Percentiles rank a stretch among this genome's conserved stretches.
phyloP scores from a whole-genome alignment of 495 filamentous ascomycete genomes.

The Podospora didyma region DNA sequence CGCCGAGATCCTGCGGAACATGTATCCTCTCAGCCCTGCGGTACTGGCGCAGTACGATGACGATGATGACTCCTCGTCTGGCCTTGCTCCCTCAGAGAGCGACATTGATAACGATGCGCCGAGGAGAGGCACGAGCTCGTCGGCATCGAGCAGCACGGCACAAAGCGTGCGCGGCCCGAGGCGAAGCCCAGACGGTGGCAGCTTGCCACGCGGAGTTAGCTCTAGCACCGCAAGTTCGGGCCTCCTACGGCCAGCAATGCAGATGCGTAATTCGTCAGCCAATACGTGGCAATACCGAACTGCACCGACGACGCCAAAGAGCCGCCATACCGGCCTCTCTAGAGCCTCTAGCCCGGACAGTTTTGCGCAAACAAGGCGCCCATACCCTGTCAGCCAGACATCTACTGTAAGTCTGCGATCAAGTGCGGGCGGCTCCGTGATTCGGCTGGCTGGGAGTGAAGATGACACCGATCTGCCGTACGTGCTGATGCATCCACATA shows the following conservation, averaged over 20 bases:
- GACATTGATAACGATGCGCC: conserved; percentile 48
- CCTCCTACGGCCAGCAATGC: conserved; percentile 11
- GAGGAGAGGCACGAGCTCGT: conserved; percentile 22
- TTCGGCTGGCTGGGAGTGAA: conserved; percentile 33
- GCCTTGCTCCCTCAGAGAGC: conserved; percentile 29
- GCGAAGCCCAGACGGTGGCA: conserved; percentile 2
- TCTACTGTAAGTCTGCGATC: conserved; percentile 34
- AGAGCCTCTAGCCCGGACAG: conserved; percentile 35
- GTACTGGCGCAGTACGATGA: conserved; percentile 32
- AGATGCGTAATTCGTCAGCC: conserved; percentile 31
- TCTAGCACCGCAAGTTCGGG: conserved; percentile 26
- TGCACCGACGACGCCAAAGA: conserved; percentile 50
- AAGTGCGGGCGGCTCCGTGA: conserved; percentile 24
- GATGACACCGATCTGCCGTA: conserved; percentile 39
- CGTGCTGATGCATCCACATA: conserved; percentile 28
- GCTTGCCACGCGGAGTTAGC: conserved; percentile 18
- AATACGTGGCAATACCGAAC: conserved; percentile 42
- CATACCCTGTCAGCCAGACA: conserved; percentile 33
- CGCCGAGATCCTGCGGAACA: conserved; percentile 71
- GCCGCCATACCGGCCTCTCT: conserved; percentile 27
- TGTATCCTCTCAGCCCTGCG: conserved; percentile 58
- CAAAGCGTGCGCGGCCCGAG: conserved; percentile 16
- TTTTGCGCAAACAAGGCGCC: conserved; percentile 40
- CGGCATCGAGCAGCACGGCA: conserved; percentile 29
- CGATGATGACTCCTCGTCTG: conserved; percentile 35